A percentile compares a stretch with the other conserved stretches of the same genome.
phyloP scores from a whole-genome alignment of 805 yeast species.

The Candida michaelii region DNA sequence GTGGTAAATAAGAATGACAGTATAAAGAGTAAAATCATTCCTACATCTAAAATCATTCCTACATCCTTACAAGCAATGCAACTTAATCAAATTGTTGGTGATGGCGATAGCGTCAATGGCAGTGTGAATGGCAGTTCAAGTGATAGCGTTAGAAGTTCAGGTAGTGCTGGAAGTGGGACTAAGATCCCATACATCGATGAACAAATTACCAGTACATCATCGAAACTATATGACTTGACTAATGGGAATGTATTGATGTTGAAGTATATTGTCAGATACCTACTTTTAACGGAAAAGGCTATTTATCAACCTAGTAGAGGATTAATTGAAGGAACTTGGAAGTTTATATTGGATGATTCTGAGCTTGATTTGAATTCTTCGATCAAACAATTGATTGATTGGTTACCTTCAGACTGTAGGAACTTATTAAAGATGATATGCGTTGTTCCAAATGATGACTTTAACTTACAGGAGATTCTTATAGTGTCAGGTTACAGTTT shows the following conservation, averaged over 20 bases:
- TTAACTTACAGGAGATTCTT: conserved; percentile 38
- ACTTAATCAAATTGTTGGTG: neutral
- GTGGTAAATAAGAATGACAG: neutral
- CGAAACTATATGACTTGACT: conserved; percentile 13
- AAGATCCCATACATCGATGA: conserved; percentile 7
- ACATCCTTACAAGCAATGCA: conserved; percentile 1
- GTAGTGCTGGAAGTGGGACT: neutral
- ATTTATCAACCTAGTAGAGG: conserved; percentile 8
- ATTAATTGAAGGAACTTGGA: conserved; percentile 9
- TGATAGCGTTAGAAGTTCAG: neutral
- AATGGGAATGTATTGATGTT: conserved; percentile 20
- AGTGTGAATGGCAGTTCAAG: neutral
- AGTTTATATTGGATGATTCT: conserved; percentile 3
- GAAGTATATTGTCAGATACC: conserved; percentile 13
- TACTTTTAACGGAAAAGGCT: conserved; percentile 7
- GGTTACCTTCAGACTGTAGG: conserved; percentile 19
- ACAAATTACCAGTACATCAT: neutral
- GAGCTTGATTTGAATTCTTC: conserved; percentile 10
- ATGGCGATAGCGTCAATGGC: neutral
- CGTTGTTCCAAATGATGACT: conserved; percentile 36
- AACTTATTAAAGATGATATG: conserved; percentile 40
- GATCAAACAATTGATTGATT: conserved; percentile 20
- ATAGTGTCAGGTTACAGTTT: conserved; percentile 36
- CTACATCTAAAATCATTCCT: conserved; percentile 1
- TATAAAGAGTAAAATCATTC: neutral